Evolutionary conservation across 2,329 filamentous ascomycete species (phyloP).

Genomic region (Pseudogymnoascus sp.): DNA sequence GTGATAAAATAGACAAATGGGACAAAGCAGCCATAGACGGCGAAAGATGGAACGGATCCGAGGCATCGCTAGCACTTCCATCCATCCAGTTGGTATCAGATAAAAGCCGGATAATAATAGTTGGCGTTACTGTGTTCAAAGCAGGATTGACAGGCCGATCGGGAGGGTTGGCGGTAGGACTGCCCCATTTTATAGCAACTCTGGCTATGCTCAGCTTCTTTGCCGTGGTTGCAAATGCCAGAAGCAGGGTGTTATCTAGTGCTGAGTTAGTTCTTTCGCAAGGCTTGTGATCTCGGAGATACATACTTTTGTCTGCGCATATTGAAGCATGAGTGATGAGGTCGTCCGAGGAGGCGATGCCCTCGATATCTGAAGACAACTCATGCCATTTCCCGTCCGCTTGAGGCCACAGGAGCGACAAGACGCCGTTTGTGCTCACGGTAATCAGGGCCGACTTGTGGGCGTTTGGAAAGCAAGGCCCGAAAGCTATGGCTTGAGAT

Average conservation of each 20-base stretch:
- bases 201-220: slow-evolving; percentile 67
- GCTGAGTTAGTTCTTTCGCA: slow-evolving; percentile 10
- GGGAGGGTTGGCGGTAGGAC: slow-evolving; percentile 37
- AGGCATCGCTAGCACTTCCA: slow-evolving; percentile 16
- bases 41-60: slow-evolving; percentile 37
- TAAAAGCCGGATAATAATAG: slow-evolving; percentile 47
- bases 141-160: slow-evolving; percentile 45
- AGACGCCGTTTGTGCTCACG: slow-evolving; percentile 62
- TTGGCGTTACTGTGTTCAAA: slow-evolving; percentile 40
- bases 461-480: slow-evolving; percentile 64
- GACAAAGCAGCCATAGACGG: slow-evolving; percentile 56
- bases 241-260: slow-evolving; percentile 40
- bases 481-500: slow-evolving; percentile 54
- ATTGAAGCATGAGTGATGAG: slow-evolving; percentile 73
- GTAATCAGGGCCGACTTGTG: slow-evolving; percentile 67
- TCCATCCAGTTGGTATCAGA: slow-evolving; percentile 45
- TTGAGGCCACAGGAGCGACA: slow-evolving; percentile 72
- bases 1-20: slow-evolving; percentile 64
- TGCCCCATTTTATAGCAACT: slow-evolving; percentile 66
- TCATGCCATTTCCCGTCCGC: slow-evolving; percentile 65
- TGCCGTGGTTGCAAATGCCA: slow-evolving; percentile 60
- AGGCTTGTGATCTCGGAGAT: background rate
- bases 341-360: slow-evolving; percentile 61
- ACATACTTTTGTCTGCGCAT: slow-evolving; percentile 62
- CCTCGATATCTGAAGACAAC: slow-evolving; percentile 63